phyloP scores from a whole-genome alignment of 108 stramenopile species.

The Pseudonitzschia delicatissima region DNA sequence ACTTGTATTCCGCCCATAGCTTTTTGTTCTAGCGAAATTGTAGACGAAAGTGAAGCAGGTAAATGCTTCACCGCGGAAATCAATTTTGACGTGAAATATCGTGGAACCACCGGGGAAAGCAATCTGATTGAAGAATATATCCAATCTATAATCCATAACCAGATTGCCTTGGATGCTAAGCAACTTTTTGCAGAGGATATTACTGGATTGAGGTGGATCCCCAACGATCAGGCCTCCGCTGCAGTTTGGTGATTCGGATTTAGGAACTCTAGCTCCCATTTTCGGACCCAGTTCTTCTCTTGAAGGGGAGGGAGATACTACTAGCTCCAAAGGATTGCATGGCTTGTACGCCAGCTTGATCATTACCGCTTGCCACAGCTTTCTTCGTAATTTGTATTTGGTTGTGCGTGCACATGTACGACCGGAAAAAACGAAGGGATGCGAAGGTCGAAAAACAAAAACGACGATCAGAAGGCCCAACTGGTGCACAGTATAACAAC shows the following conservation, averaged over 20 bases:
- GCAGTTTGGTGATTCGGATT: not conserved
- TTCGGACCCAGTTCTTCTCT: not conserved
- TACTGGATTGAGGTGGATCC: not conserved
- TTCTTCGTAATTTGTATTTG: not conserved
- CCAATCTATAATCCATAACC: conserved; percentile 5
- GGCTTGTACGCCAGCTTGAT: not conserved
- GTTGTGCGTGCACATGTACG: not conserved
- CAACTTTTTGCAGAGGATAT: conserved; percentile 6
- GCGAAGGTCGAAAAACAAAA: not conserved
- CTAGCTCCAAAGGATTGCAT: not conserved
- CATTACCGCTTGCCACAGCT: not conserved
- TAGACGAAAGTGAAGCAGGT: not conserved
- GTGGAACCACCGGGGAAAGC: not conserved
- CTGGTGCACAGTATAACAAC: not conserved
- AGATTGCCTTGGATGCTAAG: not conserved
- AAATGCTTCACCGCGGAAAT: conserved; percentile 1
- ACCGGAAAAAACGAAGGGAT: not conserved
- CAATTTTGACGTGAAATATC: not conserved
- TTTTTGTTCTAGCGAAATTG: not conserved
- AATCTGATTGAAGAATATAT: not conserved
- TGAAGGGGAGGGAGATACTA: not conserved
- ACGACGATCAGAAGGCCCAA: not conserved
- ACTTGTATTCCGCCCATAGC: too few relatives aligned
- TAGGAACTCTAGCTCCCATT: not conserved
- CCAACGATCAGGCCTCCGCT: not conserved